A percentile compares a stretch with the other conserved stretches of the same genome.
These are phyloP conservation scores for Backusella tuberculispora DNA, from an alignment of 192 early-diverging fungal genomes.

Conservation along the genomic window DNA sequence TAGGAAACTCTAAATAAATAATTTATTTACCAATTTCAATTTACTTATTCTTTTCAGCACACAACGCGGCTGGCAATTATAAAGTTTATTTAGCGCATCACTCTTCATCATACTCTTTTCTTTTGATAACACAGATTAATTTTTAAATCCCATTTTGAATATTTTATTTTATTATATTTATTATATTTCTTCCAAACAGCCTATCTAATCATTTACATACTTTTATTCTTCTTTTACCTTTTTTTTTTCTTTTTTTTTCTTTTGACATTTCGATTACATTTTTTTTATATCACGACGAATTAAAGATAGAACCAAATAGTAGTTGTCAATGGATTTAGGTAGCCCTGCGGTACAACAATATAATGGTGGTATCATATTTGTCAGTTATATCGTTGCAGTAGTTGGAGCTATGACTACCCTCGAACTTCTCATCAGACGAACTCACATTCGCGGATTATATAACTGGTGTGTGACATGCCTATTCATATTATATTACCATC, in stretches of 20 bases:
- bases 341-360: slow-evolving; percentile 29
- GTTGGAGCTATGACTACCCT: slow-evolving; percentile 44
- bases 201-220: background rate
- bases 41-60: background rate
- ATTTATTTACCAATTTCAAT: too few relatives aligned
- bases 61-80: background rate
- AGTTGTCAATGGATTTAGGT: slow-evolving; percentile 8
- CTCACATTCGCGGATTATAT: slow-evolving; percentile 35
- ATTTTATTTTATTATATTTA: slow-evolving; percentile 4
- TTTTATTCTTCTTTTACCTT: background rate
- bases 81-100: slow-evolving; percentile 10
- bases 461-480: slow-evolving; percentile 30
- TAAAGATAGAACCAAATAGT: background rate
- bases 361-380: slow-evolving; percentile 34
- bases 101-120: background rate
- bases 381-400: slow-evolving; percentile 43
- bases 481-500: background rate
- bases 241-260: background rate
- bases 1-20: too few relatives aligned
- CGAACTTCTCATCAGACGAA: slow-evolving; percentile 44
- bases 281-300: background rate
- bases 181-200: background rate
- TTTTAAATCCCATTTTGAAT: background rate
- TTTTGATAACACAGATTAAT: slow-evolving; percentile 3
- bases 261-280: background rate